Evolutionary conservation across 108 stramenopile species (phyloP).

Genomic region (Conticribra guillardii): DNA sequence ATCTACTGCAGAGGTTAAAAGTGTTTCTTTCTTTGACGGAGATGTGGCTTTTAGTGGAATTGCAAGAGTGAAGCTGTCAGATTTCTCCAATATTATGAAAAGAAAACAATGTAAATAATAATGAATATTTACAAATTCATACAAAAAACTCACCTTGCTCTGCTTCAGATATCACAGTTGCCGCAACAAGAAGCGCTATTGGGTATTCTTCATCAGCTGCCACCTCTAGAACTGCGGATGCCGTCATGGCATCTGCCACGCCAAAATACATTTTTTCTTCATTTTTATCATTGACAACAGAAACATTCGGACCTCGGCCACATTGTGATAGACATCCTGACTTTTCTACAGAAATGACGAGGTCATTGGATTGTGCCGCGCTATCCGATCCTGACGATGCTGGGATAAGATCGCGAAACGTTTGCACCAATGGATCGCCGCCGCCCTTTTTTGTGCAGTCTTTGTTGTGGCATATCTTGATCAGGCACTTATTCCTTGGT

Average conservation of each 20-base stretch:
- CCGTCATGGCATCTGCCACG: slow-evolving; percentile 34
- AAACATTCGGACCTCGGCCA: slow-evolving; percentile 52
- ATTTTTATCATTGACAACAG: slow-evolving; percentile 18
- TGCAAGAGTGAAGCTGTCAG: not conserved
- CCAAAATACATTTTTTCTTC: slow-evolving; percentile 40
- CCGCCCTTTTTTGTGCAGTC: slow-evolving; percentile 47
- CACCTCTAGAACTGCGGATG: slow-evolving; percentile 47
- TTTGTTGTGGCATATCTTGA: slow-evolving; percentile 53
- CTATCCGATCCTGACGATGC: not conserved
- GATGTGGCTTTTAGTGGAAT: slow-evolving; percentile 7
- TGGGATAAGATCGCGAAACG: slow-evolving; percentile 48
- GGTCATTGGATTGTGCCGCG: not conserved
- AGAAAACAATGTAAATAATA: no score
- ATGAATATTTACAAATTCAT: no score
- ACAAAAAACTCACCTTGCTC: slow-evolving; percentile 38
- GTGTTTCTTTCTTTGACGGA: slow-evolving; percentile 24
- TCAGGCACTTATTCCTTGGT: slow-evolving; percentile 2
- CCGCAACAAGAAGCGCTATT: slow-evolving; percentile 46
- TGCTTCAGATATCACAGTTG: slow-evolving; percentile 31
- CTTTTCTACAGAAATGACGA: slow-evolving; percentile 28
- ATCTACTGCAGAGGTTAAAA: slow-evolving; percentile 30
- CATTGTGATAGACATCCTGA: slow-evolving; percentile 52
- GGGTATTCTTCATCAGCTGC: slow-evolving; percentile 28
- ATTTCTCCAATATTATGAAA: not conserved
- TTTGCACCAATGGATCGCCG: slow-evolving; percentile 24